Percentiles rank a stretch among this genome's conserved stretches.
Conservation (phyloP, 148 eudicot species). For the Vaccinium macrocarpon region DNA sequence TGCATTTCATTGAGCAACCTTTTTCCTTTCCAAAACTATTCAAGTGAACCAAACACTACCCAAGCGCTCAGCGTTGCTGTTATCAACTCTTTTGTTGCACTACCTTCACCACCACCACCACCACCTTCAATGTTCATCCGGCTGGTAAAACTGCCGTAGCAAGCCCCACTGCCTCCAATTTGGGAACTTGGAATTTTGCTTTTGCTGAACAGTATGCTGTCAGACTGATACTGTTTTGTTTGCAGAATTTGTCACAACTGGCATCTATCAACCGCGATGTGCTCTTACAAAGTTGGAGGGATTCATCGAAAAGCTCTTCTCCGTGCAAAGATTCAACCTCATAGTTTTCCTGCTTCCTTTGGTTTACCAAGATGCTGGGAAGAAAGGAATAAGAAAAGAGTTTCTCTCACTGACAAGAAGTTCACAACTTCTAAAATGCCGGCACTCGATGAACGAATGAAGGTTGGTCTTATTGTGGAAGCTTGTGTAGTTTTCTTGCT, state of each 20-base stretch:
- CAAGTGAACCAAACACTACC: background rate
- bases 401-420: background rate
- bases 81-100: background rate
- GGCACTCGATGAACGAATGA: background rate
- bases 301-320: constrained; percentile 38
- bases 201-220: background rate
- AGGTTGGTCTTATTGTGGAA: background rate
- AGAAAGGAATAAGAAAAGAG: background rate
- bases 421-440: background rate
- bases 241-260: constrained; percentile 66
- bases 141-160: background rate
- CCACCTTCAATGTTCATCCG: background rate
- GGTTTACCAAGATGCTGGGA: background rate
- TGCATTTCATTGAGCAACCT: background rate
- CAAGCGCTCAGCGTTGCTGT: background rate
- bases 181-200: background rate
- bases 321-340: constrained; percentile 24
- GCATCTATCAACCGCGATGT: constrained; percentile 73
- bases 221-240: background rate
- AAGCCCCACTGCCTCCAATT: background rate
- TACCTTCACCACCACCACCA: background rate
- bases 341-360: constrained; percentile 6
- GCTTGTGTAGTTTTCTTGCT: background rate
- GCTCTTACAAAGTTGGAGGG: constrained; percentile 48
- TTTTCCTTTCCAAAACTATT: background rate